phyloP scores from a whole-genome alignment of 352 stramenopile genomes.

The Globisporangium paddicum region DNA sequence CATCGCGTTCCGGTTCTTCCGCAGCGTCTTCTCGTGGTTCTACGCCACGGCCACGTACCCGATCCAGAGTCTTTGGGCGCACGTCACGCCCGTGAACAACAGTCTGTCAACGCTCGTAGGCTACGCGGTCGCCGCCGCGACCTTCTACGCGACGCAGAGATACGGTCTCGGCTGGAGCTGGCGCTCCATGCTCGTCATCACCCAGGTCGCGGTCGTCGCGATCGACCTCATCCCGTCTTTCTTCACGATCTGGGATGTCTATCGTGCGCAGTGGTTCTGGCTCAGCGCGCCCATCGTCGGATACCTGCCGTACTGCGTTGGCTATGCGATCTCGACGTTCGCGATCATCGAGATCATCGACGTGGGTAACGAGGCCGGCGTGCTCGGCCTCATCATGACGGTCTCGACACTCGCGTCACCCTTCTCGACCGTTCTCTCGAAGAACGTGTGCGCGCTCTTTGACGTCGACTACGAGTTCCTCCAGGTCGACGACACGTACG shows the following conservation, averaged over 20 bases:
- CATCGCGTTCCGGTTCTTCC: constrained; percentile 54
- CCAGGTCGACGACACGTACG: constrained; percentile 14
- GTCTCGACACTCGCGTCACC: constrained; percentile 17
- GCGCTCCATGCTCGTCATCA: constrained; percentile 39
- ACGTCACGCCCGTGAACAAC: constrained; percentile 36
- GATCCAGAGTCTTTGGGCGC: constrained; percentile 42
- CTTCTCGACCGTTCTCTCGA: constrained; percentile 16
- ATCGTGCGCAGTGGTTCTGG: constrained; percentile 36
- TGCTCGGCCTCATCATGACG: constrained; percentile 21
- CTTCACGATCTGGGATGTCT: constrained; percentile 28
- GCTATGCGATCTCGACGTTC: constrained; percentile 13
- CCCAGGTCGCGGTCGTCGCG: constrained; percentile 17
- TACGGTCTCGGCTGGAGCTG: constrained; percentile 50
- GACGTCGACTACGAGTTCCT: constrained; percentile 17
- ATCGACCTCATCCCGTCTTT: constrained; percentile 23
- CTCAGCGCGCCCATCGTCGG: constrained; percentile 20
- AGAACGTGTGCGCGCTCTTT: constrained; percentile 14
- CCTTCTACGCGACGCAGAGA: constrained; percentile 24
- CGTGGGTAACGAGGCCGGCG: constrained; percentile 18
- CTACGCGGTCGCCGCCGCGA: constrained; percentile 25
- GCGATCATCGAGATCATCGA: constrained; percentile 20
- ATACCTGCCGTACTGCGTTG: constrained; percentile 16
- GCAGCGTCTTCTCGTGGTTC: constrained; percentile 46
- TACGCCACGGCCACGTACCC: constrained; percentile 34
- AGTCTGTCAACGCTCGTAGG: constrained; percentile 31